Percentiles rank a stretch among this genome's conserved stretches.
Conservation (phyloP, 768 basidiomycete species). For the Leccinum barrowsii region DNA sequence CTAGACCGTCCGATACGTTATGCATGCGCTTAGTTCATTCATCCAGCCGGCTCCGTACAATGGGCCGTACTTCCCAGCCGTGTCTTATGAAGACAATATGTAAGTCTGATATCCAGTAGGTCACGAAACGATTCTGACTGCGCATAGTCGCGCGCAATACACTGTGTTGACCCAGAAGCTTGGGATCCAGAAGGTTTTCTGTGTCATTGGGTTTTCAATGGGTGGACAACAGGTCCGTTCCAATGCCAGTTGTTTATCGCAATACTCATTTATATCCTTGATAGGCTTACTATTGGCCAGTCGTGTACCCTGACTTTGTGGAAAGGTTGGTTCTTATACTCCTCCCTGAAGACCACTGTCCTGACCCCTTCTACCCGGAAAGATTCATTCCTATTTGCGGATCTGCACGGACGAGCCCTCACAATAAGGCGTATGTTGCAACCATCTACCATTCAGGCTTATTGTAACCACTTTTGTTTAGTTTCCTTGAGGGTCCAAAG, state of each 20-base stretch:
- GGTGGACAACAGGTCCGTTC: constrained; percentile 48
- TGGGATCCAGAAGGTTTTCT: constrained; percentile 15
- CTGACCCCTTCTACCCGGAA: not conserved
- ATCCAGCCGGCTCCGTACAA: constrained; percentile 51
- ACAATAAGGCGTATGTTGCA: constrained; percentile 49
- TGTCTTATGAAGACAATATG: constrained; percentile 62
- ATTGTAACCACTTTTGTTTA: constrained; percentile 23
- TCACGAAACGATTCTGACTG: not conserved
- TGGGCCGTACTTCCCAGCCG: constrained; percentile 54
- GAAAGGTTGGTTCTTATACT: constrained; percentile 35
- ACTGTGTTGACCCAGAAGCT: constrained; percentile 43
- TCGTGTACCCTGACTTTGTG: constrained; percentile 53
- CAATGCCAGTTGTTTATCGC: not conserved
- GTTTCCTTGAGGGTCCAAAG: constrained; percentile 60
- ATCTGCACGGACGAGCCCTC: constrained; percentile 54
- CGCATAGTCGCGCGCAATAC: constrained; percentile 50
- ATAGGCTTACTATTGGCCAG: constrained; percentile 56
- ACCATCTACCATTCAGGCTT: not conserved
- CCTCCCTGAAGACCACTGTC: not conserved
- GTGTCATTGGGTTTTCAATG: constrained; percentile 53
- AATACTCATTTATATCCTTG: not conserved
- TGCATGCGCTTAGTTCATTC: not conserved
- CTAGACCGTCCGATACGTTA: not conserved
- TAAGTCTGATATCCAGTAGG: constrained; percentile 18
- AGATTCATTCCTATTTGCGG: constrained; percentile 45